Evolutionary conservation across 164 flowering plant species (phyloP).

Genomic region (Chimonanthus praecox): DNA sequence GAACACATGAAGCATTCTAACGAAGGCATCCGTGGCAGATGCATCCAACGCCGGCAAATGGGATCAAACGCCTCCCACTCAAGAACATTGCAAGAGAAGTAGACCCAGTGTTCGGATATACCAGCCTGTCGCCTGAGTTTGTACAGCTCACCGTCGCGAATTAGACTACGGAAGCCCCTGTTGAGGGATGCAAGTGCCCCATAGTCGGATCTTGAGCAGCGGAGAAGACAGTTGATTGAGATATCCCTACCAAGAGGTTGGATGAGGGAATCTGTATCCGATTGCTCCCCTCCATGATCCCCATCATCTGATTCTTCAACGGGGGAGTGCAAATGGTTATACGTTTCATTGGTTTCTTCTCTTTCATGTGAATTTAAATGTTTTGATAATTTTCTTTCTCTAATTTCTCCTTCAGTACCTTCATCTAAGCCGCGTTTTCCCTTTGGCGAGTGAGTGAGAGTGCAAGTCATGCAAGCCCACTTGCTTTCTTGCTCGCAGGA

Average conservation of each 20-base stretch:
- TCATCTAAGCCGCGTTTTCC: conserved; percentile 27
- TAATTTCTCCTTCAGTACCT: conserved; percentile 21
- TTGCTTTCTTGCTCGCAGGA: conserved; percentile 32
- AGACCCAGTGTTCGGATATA: conserved; percentile 86
- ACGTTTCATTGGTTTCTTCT: conserved; percentile 4
- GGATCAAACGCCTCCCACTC: conserved; percentile 98
- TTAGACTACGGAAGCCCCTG: conserved; percentile 46
- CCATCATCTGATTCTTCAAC: not conserved
- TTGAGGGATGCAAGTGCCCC: conserved; percentile 65
- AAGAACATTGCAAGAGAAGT: conserved; percentile 70
- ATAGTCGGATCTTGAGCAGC: conserved; percentile 83
- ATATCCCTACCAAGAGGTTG: conserved; percentile 60
- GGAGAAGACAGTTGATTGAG: conserved; percentile 61
- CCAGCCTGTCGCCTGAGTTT: conserved; percentile 48
- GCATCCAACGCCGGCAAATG: conserved; percentile 65
- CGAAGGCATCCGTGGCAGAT: conserved; percentile 61
- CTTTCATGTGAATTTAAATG: conserved; percentile 1
- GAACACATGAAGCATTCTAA: conserved; percentile 73
- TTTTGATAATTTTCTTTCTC: conserved; percentile 7
- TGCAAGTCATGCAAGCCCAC: conserved; percentile 27
- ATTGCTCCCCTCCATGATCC: conserved; percentile 16
- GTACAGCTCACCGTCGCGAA: conserved; percentile 68
- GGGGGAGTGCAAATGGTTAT: not conserved
- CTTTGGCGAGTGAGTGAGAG: conserved; percentile 15
- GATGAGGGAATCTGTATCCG: conserved; percentile 39